phyloP scores from a whole-genome alignment of 2,329 filamentous ascomycete genomes.

The Diaporthe helianthi region DNA sequence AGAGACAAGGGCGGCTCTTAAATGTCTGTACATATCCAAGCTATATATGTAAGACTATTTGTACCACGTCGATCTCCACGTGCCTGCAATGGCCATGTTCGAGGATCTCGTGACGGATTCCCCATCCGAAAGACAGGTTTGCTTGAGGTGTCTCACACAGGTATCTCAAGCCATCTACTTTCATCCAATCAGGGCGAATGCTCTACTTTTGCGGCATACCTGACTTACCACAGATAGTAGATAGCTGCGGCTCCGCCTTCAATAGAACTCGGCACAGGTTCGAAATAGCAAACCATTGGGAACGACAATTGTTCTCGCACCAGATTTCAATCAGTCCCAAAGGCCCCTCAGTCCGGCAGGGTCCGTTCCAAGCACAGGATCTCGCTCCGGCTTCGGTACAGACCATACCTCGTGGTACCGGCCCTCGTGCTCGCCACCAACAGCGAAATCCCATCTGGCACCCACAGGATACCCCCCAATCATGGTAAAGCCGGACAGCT shows the following conservation, averaged over 20 bases:
- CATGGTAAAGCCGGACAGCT: constrained; percentile 58
- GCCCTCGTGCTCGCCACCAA: constrained; percentile 50
- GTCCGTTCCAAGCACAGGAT: constrained; percentile 54
- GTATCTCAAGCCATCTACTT: background rate
- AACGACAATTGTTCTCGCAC: background rate
- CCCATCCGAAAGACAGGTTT: background rate
- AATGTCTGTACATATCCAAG: constrained; percentile 41
- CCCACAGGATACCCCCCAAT: constrained; percentile 61
- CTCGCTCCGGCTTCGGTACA: constrained; percentile 51
- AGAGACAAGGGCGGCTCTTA: constrained; percentile 56
- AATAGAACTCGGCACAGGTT: background rate
- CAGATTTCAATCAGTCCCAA: constrained; percentile 14
- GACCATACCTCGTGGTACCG: constrained; percentile 53
- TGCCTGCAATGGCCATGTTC: background rate
- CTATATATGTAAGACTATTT: constrained; percentile 15
- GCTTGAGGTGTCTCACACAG: background rate
- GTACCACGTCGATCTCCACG: constrained; percentile 5
- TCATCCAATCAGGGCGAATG: background rate
- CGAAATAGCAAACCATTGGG: background rate
- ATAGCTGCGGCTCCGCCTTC: background rate
- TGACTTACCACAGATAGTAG: background rate
- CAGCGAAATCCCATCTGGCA: constrained; percentile 57
- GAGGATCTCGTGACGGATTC: background rate
- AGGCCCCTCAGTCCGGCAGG: constrained; percentile 28
- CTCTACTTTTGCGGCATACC: background rate